A percentile compares a stretch with the other conserved stretches of the same genome.
These are phyloP conservation scores for Crithidia expoeki DNA, from an alignment of 208 protist genomes.

Conservation along the genomic window DNA sequence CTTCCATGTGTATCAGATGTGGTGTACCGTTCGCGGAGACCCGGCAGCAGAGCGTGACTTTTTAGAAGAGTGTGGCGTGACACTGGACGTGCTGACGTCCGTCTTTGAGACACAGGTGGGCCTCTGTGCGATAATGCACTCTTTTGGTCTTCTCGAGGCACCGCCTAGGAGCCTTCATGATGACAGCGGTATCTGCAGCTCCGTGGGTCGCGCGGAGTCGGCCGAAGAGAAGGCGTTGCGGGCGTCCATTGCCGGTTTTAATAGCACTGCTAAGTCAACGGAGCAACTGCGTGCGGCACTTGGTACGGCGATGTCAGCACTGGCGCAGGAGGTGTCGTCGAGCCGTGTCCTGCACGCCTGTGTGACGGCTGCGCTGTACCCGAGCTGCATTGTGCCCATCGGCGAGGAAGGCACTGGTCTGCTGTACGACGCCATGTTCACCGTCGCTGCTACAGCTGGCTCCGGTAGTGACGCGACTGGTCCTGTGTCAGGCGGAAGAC, in stretches of 20 bases:
- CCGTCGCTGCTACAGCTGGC: constrained; percentile 24
- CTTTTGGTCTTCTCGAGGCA: constrained; percentile 3
- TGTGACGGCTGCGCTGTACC: constrained; percentile 76
- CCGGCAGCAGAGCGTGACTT: constrained; percentile 46
- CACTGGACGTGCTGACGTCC: constrained; percentile 35
- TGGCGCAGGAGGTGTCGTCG: constrained; percentile 47
- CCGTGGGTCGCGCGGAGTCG: constrained; percentile 12
- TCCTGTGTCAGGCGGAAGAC: constrained; percentile 1
- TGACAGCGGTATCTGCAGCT: neutral
- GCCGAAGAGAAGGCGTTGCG: constrained; percentile 19
- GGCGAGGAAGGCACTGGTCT: constrained; percentile 32
- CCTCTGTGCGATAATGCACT: constrained; percentile 27
- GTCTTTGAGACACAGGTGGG: constrained; percentile 41
- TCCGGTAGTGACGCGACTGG: constrained; percentile 13
- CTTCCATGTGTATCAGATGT: constrained; percentile 87
- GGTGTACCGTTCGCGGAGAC: constrained; percentile 40
- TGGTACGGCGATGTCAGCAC: constrained; percentile 26
- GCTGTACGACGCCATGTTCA: constrained; percentile 45
- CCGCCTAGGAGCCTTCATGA: neutral
- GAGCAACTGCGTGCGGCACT: constrained; percentile 18
- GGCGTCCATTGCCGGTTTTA: neutral
- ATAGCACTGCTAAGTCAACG: neutral
- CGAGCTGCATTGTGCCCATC: constrained; percentile 54
- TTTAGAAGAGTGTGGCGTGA: constrained; percentile 59
- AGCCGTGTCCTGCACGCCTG: constrained; percentile 48